phyloP scores from a whole-genome alignment of 139 green algal species.

The Micractinium conductrix region DNA sequence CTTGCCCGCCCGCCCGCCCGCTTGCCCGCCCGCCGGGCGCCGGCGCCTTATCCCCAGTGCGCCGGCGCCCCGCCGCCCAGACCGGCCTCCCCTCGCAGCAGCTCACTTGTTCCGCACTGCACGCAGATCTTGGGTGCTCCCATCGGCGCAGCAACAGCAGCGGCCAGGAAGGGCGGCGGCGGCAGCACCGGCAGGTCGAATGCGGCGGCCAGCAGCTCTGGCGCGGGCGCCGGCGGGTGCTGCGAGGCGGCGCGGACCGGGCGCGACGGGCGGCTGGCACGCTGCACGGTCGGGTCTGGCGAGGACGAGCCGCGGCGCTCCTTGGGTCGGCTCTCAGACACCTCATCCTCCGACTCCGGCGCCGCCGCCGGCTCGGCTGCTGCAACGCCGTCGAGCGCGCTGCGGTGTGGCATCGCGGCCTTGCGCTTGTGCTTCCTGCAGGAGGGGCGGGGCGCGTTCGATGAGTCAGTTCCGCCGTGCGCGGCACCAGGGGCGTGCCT shows the following conservation, averaged over 20 bases:
- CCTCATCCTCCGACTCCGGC: neutral
- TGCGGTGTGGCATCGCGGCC: neutral
- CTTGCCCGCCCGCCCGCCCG: no score
- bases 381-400: neutral
- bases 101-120: constrained; percentile 31
- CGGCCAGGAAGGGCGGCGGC: neutral
- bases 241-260: neutral
- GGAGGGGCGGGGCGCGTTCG: no score
- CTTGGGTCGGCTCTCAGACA: constrained; percentile 8
- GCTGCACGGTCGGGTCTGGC: neutral
- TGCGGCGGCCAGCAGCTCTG: constrained; percentile 4
- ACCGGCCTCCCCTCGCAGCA: no score
- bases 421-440: constrained; percentile 38
- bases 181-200: neutral
- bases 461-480: neutral
- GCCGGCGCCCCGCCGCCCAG: no score
- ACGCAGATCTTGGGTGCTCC: constrained; percentile 18
- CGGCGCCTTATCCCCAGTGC: no score
- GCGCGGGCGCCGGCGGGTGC: neutral
- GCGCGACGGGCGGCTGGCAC: neutral
- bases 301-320: constrained; percentile 19
- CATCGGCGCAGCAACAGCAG: neutral
- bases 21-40: no score
- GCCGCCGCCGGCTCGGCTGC: neutral
- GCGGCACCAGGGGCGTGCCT: no score